phyloP scores from a whole-genome alignment of 2,329 filamentous ascomycete species.

The Ciborinia camelliae region DNA sequence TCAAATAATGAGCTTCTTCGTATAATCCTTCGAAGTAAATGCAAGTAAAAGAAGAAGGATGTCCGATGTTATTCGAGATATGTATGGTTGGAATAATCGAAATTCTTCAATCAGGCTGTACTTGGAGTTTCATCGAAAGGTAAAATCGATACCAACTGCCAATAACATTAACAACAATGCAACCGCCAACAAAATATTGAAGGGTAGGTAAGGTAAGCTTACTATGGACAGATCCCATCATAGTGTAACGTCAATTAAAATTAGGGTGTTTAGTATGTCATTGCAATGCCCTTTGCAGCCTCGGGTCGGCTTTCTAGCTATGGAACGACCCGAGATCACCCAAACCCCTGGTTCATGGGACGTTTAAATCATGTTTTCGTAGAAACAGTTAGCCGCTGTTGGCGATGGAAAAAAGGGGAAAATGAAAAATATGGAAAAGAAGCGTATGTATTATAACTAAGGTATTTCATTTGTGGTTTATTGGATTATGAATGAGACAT shows the following conservation, averaged over 20 bases:
- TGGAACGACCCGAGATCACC: conserved; percentile 32
- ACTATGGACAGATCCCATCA: neutral
- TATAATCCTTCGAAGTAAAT: conserved; percentile 15
- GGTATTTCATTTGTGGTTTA: no score
- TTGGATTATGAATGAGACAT: neutral
- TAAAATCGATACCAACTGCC: neutral
- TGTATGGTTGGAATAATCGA: conserved; percentile 1
- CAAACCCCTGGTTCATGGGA: conserved; percentile 29
- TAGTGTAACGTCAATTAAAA: neutral
- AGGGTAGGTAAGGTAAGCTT: neutral
- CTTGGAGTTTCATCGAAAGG: neutral
- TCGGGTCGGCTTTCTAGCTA: conserved; percentile 15
- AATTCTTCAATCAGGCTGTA: conserved; percentile 1
- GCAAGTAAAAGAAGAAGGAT: neutral
- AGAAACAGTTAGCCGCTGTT: conserved; percentile 20
- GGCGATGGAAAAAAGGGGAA: conserved; percentile 18
- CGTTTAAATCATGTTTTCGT: conserved; percentile 1
- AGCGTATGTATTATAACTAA: neutral
- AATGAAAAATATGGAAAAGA: neutral
- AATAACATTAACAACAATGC: neutral
- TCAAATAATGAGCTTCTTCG: conserved; percentile 9
- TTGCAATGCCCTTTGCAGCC: conserved; percentile 8
- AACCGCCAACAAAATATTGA: neutral
- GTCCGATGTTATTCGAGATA: neutral
- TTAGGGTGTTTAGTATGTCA: neutral